Evolutionary conservation across 495 filamentous ascomycete species (phyloP).

Genomic region (Xylaria curta): DNA sequence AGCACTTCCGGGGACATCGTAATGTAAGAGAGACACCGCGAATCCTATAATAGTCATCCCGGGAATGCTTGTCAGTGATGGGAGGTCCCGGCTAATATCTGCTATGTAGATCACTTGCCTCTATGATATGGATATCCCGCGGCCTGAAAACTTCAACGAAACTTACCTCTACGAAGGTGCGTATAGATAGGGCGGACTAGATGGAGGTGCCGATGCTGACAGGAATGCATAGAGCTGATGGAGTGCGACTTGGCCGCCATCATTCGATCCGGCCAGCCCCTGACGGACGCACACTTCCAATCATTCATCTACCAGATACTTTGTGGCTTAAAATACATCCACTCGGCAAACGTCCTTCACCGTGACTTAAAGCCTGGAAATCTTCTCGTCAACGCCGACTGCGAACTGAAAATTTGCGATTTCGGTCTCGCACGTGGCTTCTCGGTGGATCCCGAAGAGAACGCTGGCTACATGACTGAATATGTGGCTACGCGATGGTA

Average conservation of each 20-base stretch:
- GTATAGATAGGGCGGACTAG: constrained; percentile 19
- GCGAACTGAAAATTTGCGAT: constrained; percentile 98
- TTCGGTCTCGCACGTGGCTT: constrained; percentile 96
- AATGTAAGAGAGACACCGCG: constrained; percentile 50
- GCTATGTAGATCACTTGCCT: constrained; percentile 87
- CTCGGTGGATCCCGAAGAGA: constrained; percentile 96
- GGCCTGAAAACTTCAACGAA: constrained; percentile 98
- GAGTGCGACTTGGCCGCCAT: constrained; percentile 98
- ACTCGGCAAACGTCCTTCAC: constrained; percentile 96
- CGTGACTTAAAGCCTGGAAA: constrained; percentile 97
- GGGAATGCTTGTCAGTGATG: neutral
- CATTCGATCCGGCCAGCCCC: constrained; percentile 91
- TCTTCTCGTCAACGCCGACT: constrained; percentile 96
- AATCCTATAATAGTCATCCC: neutral
- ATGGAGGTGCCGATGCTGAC: constrained; percentile 15
- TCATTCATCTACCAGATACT: constrained; percentile 96
- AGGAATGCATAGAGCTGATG: constrained; percentile 79
- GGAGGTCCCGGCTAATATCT: constrained; percentile 18
- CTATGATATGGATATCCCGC: constrained; percentile 99
- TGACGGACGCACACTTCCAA: constrained; percentile 96
- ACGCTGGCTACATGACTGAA: constrained; percentile 99
- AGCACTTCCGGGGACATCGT: constrained; percentile 88
- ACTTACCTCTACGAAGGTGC: constrained; percentile 97
- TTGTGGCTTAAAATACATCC: constrained; percentile 97
- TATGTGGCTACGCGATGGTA: constrained; percentile 99